Conservation (phyloP, 1,284 basidiomycete species). For the Sanguinoderma infundibulare region DNA sequence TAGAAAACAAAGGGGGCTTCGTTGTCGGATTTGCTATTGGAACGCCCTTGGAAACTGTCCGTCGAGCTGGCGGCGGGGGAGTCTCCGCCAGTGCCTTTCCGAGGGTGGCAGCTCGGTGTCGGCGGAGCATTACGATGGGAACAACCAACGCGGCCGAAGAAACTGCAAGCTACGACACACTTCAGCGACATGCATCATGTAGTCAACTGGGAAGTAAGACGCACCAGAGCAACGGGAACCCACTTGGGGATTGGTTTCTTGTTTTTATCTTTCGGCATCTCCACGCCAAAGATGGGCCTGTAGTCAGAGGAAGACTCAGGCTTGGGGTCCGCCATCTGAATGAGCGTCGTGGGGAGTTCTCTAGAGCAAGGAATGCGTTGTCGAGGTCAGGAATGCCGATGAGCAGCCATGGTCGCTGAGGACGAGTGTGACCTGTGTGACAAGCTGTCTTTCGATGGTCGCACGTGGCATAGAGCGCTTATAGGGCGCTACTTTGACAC, state of each 20-base stretch:
- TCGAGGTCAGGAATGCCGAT: background rate
- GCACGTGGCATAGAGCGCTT: too few relatives aligned
- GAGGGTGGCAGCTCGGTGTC: constrained; percentile 33
- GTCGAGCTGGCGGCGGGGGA: constrained; percentile 35
- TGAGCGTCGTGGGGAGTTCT: background rate
- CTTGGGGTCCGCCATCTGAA: background rate
- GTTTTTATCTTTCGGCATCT: constrained; percentile 8
- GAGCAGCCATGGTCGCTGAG: background rate
- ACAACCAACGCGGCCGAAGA: constrained; percentile 41
- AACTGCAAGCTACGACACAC: constrained; percentile 37
- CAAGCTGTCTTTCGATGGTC: too few relatives aligned
- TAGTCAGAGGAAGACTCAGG: constrained; percentile 9
- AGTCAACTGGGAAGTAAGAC: constrained; percentile 2
- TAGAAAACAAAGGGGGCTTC: constrained; percentile 6
- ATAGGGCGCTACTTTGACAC: too few relatives aligned
- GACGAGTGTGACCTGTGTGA: too few relatives aligned
- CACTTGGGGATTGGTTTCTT: constrained; percentile 31
- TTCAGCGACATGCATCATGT: background rate
- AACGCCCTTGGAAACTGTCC: constrained; percentile 12
- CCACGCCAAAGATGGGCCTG: constrained; percentile 16
- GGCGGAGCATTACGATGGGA: constrained; percentile 39
- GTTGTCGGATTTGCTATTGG: constrained; percentile 16
- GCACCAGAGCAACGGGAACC: constrained; percentile 33
- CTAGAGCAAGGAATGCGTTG: background rate
- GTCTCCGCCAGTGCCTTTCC: constrained; percentile 25